A percentile compares a stretch with the other conserved stretches of the same genome.
Conservation (phyloP, 257 asterid genomes). For the Solanum sitiens region DNA sequence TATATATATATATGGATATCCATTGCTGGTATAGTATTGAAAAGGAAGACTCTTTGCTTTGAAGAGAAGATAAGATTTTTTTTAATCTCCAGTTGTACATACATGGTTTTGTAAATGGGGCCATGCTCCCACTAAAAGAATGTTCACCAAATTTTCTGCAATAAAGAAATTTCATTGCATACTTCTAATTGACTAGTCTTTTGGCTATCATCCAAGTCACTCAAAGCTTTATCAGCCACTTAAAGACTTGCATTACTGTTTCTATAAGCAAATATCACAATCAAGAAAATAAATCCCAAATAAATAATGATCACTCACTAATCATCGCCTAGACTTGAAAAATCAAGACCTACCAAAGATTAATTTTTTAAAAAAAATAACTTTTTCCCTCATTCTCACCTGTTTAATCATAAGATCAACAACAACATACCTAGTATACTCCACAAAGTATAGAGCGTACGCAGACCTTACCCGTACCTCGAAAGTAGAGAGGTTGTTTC, state of each 20-base stretch:
- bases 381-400: neutral
- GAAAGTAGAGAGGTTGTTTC: neutral
- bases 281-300: conserved; percentile 8
- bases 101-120: conserved; percentile 19
- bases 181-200: conserved; percentile 34
- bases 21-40: neutral
- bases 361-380: neutral
- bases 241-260: conserved; percentile 30
- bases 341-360: neutral
- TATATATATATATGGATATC: conserved; percentile 2
- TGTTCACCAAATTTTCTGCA: conserved; percentile 17
- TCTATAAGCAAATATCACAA: conserved; percentile 39
- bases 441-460: neutral
- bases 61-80: conserved; percentile 59
- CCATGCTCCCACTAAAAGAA: conserved; percentile 10
- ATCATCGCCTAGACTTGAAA: neutral
- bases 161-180: conserved; percentile 3
- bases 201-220: conserved; percentile 64
- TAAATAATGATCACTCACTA: conserved; percentile 14
- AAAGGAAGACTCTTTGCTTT: conserved; percentile 57
- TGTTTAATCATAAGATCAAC: neutral
- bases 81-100: conserved; percentile 43
- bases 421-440: neutral
- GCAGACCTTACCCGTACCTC: neutral
- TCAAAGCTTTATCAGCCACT: conserved; percentile 36